Evolutionary conservation across 1,284 basidiomycete genomes (phyloP), one percentile per base, ranked within the genome.

Genomic region (Cutaneotrichosporon spelunceum): DNA sequence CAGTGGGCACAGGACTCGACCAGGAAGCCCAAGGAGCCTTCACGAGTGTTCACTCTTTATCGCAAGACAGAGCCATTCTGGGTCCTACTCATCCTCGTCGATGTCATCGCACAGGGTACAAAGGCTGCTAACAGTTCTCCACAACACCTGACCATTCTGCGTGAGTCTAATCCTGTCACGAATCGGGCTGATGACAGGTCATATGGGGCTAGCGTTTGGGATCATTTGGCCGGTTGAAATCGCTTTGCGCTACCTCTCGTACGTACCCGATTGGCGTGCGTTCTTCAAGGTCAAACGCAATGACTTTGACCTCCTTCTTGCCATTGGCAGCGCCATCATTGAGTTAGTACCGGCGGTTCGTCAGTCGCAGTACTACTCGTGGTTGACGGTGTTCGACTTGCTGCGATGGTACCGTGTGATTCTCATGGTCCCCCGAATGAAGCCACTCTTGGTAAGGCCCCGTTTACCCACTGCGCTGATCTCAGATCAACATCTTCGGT

Each of bases 361-460:
- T 57, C 67, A 83, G 30, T 88, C 88, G 7, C 61, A 67, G 3
- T 83, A 87, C 3, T 96, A 96, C 72, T 84, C 88, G 0, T 99
- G 95, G 95, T 84, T 98, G 67, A 96, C 92, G 2, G 84, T 90
- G 45, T 91, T 98, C 71, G 91, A 94, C 73, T 81, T 98, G 7
- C 83, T 84, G 64, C 83, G 95, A 66, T 98, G 97, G 81, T 98
- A 99, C 77, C 84, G 95, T 1, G 91, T 98, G 34, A 94, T 98
- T 70, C 77, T 97, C 48, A 65, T 69, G 21, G 70, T 78, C 30
- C 74, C 74, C 29, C 69, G 76, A 49, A 79, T 77, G 74, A 70
- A 68, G 56, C 74, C 61, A 24, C 67, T 79, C 33, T 34, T 72
- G 55, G 67, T 69, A 49, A 64, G 72, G 29, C 26, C 9, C 1